Conservation (phyloP, 2,329 filamentous ascomycete genomes). For the Didymosphaeria variabile region DNA sequence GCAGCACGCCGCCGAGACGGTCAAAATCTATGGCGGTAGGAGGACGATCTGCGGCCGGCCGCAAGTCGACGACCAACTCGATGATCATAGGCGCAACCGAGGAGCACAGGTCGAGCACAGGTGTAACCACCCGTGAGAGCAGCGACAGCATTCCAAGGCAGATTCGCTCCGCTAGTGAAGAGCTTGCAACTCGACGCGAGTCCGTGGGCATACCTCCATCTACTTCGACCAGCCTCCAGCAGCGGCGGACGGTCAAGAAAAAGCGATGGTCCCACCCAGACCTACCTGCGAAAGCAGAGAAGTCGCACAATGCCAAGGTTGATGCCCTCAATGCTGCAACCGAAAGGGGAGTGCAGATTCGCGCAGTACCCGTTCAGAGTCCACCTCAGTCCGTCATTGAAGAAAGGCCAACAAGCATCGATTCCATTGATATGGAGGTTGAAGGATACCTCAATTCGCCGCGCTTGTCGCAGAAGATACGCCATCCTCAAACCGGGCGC, state of each 20-base stretch:
- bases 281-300: constrained; percentile 50
- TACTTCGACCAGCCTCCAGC: constrained; percentile 39
- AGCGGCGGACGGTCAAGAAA: constrained; percentile 44
- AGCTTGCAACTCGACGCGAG: constrained; percentile 37
- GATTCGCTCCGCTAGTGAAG: constrained; percentile 42
- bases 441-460: constrained; percentile 84
- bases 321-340: constrained; percentile 35
- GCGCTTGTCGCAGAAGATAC: constrained; percentile 86
- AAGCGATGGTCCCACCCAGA: constrained; percentile 53
- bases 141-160: constrained; percentile 28
- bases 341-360: constrained; percentile 17
- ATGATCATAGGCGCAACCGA: constrained; percentile 33
- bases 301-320: constrained; percentile 44
- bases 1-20: constrained; percentile 30
- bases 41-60: constrained; percentile 40
- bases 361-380: constrained; percentile 33
- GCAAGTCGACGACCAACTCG: constrained; percentile 32
- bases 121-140: constrained; percentile 30
- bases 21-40: constrained; percentile 42
- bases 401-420: constrained; percentile 78
- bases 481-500: constrained; percentile 84
- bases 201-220: constrained; percentile 38
- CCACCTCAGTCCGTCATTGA: constrained; percentile 64
- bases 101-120: constrained; percentile 38
- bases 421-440: constrained; percentile 90